These are phyloP conservation scores for Amylocarpus encephaloides DNA, from an alignment of 2,329 filamentous ascomycete species.

Conservation along the genomic window DNA sequence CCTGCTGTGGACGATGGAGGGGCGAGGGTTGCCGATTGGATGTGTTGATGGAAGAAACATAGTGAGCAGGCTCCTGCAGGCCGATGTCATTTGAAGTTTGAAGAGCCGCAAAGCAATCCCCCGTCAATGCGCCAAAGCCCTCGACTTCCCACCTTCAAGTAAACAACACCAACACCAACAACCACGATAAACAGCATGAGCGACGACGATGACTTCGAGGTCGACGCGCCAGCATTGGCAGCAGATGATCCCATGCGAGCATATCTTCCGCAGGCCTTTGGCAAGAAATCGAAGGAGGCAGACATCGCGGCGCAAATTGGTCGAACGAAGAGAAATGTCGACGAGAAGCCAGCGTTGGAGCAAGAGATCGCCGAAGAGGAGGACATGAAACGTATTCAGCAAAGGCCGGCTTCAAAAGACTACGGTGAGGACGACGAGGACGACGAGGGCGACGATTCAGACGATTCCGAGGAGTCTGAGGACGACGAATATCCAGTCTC, in stretches of 20 bases:
- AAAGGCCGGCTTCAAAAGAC: conserved; percentile 32
- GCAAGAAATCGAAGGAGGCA: conserved; percentile 68
- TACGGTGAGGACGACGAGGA: conserved; percentile 35
- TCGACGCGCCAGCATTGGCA: conserved; percentile 49
- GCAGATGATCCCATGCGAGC: conserved; percentile 65
- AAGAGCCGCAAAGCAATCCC: too few relatives aligned
- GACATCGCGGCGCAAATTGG: conserved; percentile 78
- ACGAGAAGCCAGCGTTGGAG: conserved; percentile 23
- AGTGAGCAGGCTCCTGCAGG: background rate
- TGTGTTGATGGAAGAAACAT: background rate
- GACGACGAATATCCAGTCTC: conserved; percentile 88
- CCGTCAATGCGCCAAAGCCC: too few relatives aligned
- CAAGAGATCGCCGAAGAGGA: conserved; percentile 26
- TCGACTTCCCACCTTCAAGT: too few relatives aligned
- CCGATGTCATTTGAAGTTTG: too few relatives aligned
- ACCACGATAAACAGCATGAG: conserved; percentile 40
- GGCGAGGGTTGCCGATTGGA: background rate
- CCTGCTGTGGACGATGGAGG: background rate
- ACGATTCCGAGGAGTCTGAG: conserved; percentile 54
- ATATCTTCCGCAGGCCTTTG: conserved; percentile 78
- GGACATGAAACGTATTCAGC: conserved; percentile 24
- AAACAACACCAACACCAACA: background rate
- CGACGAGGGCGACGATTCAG: conserved; percentile 20
- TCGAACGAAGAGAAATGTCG: conserved; percentile 58
- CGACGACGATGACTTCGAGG: conserved; percentile 53